Evolutionary conservation across 169 alveolate species (phyloP), one percentile per base, ranked within the genome.

Genomic region (Plasmodium billcollinsi): DNA sequence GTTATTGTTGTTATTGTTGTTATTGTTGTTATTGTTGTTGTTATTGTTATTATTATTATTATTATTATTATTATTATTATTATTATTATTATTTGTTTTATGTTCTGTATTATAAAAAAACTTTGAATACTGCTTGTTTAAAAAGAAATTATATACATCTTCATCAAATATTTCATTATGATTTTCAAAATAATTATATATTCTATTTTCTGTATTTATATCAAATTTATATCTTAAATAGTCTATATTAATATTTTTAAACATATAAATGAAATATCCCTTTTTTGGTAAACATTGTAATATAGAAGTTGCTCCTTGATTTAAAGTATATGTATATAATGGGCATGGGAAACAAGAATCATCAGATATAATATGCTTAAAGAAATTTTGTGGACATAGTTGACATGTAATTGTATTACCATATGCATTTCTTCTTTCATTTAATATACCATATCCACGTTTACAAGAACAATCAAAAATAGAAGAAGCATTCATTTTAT

Each of bases 271-370:
- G 74, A 89, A 94, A 52, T 89, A 90, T 6, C 96, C 95, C 20
- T 94, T 93, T 24, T 56, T 75, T 12, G 96, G 96, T 15, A 94
- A 72, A 59, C 96, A 94, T 33, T 83, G 88, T 3, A 39, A 43
- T 73, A 94, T 90, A 15, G 95, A 92, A 12, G 85, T 61, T 7
- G 95, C 52, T 50, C 95, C 95, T 20, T 63, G 72, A 45, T 74
- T 49, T 26, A 59, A 54, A 7, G 95, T 94, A 71, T 89, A 92
- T 15, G 95, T 94, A 50, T 88, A 56, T 54, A 24, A 43, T 12
- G 96, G 96, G 70, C 96, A 94, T 15, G 86, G 93, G 18, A 94
- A 67, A 76, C 96, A 94, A 7, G 33, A 75, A 45, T 59, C 76
- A n/a, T 85, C 88, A 21, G 95, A 72, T 26, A 93, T 91, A 29